Evolutionary conservation across 441 rosid genomes (phyloP), one percentile per base, ranked within the genome.

Genomic region (Erodium moschatum): DNA sequence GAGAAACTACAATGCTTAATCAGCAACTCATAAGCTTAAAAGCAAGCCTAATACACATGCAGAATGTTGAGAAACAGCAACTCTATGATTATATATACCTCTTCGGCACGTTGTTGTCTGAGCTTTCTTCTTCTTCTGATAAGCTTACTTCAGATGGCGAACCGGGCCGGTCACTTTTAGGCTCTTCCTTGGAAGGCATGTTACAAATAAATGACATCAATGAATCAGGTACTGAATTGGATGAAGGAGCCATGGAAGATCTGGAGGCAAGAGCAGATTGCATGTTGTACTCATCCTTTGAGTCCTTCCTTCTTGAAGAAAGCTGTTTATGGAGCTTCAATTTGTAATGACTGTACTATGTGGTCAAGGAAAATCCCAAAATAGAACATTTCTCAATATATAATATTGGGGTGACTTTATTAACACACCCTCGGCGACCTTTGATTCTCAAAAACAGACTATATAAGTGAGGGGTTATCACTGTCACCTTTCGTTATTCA

Each of bases 171-270:
- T 70, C 16, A 70, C 75, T 77, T 73, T 78, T 79, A 21, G 76
- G 44, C 63, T 70, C 76, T 71, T 81, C 79, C 63, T 76, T 71
- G 12, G 78, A 64, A 1, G 85, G 69, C 10, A 72, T 76, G 58
- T 70, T 79, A 75, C 71, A 78, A 63, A 90, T 76, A 70, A 88
- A 90, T 48, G 92, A 87, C 69, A 88, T 72, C 81, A 88, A 80
- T 8, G 94, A 81, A 74, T 85, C 95, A 19, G 77, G 82, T 20
- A 72, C 81, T 76, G 73, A 73, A 69, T 79, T 83, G 40, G 90
- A 77, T 50, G 90, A 24, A 24, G 27, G 27, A 24, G 27, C 27
- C 27, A 24, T 24, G 27, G 27, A 71, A 1, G 83, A 70, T 15
- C 83, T 78, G 72, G 76, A 81, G 29, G 81, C 74, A 73, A 82